Conservation (phyloP, 2,329 filamentous ascomycete genomes). For the Ceratocystiopsis sp. region DNA sequence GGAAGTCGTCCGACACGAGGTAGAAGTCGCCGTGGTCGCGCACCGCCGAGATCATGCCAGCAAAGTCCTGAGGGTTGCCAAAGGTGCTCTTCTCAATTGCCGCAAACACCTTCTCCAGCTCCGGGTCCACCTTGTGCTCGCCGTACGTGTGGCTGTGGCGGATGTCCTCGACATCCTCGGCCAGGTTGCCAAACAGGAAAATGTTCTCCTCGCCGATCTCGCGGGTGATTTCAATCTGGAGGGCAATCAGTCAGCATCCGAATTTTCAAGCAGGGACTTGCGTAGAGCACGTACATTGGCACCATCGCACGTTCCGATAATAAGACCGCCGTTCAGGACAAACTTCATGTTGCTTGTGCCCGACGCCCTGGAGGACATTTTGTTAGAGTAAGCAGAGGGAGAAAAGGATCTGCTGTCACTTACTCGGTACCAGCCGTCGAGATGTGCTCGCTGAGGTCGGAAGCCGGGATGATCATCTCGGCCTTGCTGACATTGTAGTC, state of each 20-base stretch:
- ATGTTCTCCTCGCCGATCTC: constrained; percentile 96
- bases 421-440: constrained; percentile 90
- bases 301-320: constrained; percentile 95
- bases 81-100: constrained; percentile 68
- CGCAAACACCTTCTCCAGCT: constrained; percentile 67
- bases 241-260: background rate
- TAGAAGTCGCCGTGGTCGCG: constrained; percentile 94
- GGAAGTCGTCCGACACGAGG: constrained; percentile 92
- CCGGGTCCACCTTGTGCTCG: constrained; percentile 57
- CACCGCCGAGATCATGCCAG: constrained; percentile 69
- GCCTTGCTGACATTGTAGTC: constrained; percentile 99
- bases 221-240: constrained; percentile 84
- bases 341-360: constrained; percentile 99
- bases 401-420: constrained; percentile 13
- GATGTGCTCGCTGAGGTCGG: constrained; percentile 95
- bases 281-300: constrained; percentile 56
- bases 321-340: constrained; percentile 87
- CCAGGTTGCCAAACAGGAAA: constrained; percentile 91
- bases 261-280: background rate
- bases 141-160: constrained; percentile 81
- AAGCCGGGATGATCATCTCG: constrained; percentile 87
- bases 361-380: constrained; percentile 30
- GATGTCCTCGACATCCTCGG: constrained; percentile 92
- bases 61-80: constrained; percentile 61
- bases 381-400: constrained; percentile 4